phyloP scores from a whole-genome alignment of 176 grass and related monocot species.

The Tuctoria greenei region DNA sequence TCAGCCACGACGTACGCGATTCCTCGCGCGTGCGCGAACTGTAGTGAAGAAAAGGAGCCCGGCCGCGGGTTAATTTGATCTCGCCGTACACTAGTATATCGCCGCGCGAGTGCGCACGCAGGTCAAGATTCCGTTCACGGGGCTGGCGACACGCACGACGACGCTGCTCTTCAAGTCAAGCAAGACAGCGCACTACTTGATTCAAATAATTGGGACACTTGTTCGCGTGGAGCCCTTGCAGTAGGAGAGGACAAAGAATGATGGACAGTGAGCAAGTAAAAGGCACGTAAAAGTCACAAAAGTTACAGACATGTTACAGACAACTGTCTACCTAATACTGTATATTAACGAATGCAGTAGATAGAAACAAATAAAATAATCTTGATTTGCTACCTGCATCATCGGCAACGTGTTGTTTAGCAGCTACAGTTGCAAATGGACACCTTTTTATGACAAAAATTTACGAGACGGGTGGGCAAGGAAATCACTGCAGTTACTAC shows the following conservation, averaged over 20 bases:
- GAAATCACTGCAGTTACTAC: no score
- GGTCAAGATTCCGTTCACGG: constrained; percentile 29
- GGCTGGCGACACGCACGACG: no score
- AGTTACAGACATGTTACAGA: neutral
- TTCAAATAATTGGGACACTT: constrained; percentile 20
- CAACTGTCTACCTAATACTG: no score
- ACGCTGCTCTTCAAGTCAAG: neutral
- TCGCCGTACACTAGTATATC: neutral
- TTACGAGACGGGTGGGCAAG: no score
- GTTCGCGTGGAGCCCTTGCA: neutral
- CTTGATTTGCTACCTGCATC: neutral
- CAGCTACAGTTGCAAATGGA: no score
- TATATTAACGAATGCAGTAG: no score
- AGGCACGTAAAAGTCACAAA: neutral
- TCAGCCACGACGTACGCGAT: neutral
- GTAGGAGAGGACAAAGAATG: neutral
- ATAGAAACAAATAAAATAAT: no score
- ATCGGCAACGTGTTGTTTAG: constrained; percentile 1
- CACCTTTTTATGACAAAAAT: no score
- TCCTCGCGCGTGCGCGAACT: neutral
- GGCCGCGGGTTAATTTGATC: neutral
- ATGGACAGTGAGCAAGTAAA: neutral
- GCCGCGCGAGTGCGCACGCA: neutral
- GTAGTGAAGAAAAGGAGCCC: neutral
- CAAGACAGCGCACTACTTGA: neutral